phyloP scores from a whole-genome alignment of 2,329 filamentous ascomycete genomes.

The Catunica adiposa region DNA sequence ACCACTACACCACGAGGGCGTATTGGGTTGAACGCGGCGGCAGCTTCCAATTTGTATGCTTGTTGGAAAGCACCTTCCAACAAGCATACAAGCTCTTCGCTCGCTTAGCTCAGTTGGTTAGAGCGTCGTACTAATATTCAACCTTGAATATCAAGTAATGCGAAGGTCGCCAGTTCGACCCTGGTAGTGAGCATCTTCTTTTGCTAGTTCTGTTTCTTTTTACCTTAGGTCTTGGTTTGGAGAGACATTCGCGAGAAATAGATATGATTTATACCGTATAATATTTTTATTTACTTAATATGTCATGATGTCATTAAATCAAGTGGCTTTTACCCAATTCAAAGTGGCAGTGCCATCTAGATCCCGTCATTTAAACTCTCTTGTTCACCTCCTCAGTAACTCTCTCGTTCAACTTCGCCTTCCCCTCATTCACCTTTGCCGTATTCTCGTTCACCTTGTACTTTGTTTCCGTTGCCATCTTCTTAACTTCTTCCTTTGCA shows the following conservation, averaged over 20 bases:
- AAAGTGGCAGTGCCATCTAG: too few relatives aligned
- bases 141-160: constrained; percentile 10
- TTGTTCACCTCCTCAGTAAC: background rate
- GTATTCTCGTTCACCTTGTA: constrained; percentile 26
- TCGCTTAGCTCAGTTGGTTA: constrained; percentile 14
- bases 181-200: constrained; percentile 12
- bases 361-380: too few relatives aligned
- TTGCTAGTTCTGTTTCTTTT: background rate
- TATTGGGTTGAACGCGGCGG: too few relatives aligned
- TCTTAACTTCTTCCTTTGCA: constrained; percentile 25
- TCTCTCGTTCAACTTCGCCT: constrained; percentile 29
- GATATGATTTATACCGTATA: too few relatives aligned
- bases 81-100: constrained; percentile 10
- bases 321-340: too few relatives aligned
- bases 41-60: background rate
- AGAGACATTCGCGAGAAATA: background rate
- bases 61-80: background rate
- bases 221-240: background rate
- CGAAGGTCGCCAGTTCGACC: constrained; percentile 13
- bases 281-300: too few relatives aligned
- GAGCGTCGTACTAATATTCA: constrained; percentile 14
- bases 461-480: constrained; percentile 25
- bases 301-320: too few relatives aligned
- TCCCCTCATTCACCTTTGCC: constrained; percentile 25
- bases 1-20: too few relatives aligned